Conservation (phyloP, 1,139 yeast species). For the Candida sanyaensis region DNA sequence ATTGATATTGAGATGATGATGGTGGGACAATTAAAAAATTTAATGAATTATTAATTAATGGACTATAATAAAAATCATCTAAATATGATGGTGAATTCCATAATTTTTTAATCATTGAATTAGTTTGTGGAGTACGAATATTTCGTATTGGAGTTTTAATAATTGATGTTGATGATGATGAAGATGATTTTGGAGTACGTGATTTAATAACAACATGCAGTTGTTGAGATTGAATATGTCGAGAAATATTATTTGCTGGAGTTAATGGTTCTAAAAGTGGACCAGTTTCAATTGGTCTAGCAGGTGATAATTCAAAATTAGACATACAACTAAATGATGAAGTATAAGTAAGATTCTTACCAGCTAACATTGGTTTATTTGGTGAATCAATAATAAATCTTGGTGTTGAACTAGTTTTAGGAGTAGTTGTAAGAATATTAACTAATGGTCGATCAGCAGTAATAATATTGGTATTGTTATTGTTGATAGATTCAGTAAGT, state of each 20-base stretch:
- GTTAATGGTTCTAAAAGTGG: constrained; percentile 62
- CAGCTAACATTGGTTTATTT: constrained; percentile 41
- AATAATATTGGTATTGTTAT: not conserved
- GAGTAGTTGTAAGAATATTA: constrained; percentile 11
- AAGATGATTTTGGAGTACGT: constrained; percentile 31
- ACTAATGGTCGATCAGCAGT: not conserved
- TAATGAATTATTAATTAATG: constrained; percentile 34
- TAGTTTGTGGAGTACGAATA: constrained; percentile 44
- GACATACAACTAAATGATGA: constrained; percentile 70
- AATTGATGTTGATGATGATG: constrained; percentile 20
- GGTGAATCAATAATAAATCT: constrained; percentile 39
- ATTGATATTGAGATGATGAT: constrained; percentile 6
- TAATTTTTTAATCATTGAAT: constrained; percentile 46
- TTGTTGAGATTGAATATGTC: constrained; percentile 8
- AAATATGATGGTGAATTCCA: constrained; percentile 68
- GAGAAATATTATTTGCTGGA: constrained; percentile 33
- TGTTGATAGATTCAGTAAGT: constrained; percentile 1
- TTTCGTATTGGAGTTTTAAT: constrained; percentile 41
- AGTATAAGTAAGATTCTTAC: constrained; percentile 46
- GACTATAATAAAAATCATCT: constrained; percentile 68
- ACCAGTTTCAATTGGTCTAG: constrained; percentile 58
- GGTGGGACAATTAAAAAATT: constrained; percentile 7
- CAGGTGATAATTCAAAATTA: constrained; percentile 63
- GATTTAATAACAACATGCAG: constrained; percentile 8
- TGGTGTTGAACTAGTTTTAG: constrained; percentile 20